These are phyloP conservation scores for Rhynchosporium secalis DNA, from an alignment of 2,329 filamentous ascomycete species.

Conservation along the genomic window DNA sequence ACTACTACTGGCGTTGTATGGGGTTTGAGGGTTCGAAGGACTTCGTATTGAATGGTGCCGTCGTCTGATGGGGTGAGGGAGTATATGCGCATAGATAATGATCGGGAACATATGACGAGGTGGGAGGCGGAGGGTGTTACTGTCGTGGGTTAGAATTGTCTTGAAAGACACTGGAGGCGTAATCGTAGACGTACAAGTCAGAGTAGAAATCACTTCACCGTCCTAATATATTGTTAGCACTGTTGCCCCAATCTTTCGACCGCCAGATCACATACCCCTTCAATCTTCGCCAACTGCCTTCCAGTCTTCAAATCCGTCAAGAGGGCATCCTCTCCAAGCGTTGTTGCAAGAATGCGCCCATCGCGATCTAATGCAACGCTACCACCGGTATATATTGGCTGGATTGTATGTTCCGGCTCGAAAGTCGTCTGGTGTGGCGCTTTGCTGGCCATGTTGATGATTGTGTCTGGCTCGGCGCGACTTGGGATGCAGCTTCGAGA, in stretches of 20 bases:
- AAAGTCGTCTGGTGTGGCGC: slow-evolving; percentile 82
- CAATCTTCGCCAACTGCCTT: slow-evolving; percentile 77
- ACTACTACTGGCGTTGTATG: slow-evolving; percentile 89
- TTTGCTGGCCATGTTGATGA: slow-evolving; percentile 57
- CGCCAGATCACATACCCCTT: slow-evolving; percentile 63
- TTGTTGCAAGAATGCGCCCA: slow-evolving; percentile 81
- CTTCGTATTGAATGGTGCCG: slow-evolving; percentile 61
- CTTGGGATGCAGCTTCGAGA: not conserved
- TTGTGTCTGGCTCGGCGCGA: not conserved
- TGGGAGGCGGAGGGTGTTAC: slow-evolving; percentile 88
- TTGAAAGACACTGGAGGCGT: slow-evolving; percentile 17
- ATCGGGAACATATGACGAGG: slow-evolving; percentile 87
- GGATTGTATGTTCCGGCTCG: slow-evolving; percentile 77
- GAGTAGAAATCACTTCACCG: slow-evolving; percentile 75
- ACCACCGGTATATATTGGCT: slow-evolving; percentile 92
- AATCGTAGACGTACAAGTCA: slow-evolving; percentile 54
- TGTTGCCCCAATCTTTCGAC: slow-evolving; percentile 2
- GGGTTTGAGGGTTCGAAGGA: slow-evolving; percentile 81
- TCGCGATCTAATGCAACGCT: slow-evolving; percentile 79
- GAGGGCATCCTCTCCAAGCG: slow-evolving; percentile 87
- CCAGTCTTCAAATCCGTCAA: slow-evolving; percentile 84
- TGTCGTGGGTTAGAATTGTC: slow-evolving; percentile 43
- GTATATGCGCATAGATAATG: slow-evolving; percentile 94
- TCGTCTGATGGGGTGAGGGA: slow-evolving; percentile 62
- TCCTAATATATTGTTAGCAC: slow-evolving; percentile 53